Base-by-base conservation (phyloP, 2,329 filamentous ascomycete genomes). In the Alternaria hordeiaustralica region DNA sequence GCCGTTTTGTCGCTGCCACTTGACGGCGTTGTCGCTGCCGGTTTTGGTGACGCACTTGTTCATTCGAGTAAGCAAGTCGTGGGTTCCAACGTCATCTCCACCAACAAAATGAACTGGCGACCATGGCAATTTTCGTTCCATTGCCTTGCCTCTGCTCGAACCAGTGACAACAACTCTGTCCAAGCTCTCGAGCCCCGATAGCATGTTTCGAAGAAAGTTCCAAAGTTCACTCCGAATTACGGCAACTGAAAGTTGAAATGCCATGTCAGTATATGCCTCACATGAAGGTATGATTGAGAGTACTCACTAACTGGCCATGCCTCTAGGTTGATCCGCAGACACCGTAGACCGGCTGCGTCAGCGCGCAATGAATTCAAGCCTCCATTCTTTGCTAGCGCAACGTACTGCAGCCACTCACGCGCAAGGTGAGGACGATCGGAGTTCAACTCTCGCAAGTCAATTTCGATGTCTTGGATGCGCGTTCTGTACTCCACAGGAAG, bases 51-150 rank as follows among this genome's bases (percentile, higher is more conserved):
- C 67, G 5, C 61, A 66, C 72, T 72, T 55, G 50, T 58, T 77
- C 77, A 81, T 79, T 6, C 67, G 68, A 15, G 73, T 63, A 21
- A 80, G 66, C 30, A 81, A 60, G 53, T 79, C 76, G 18, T 78
- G 69, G 6, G 69, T 58, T n/a, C 75, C 74, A 33, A 79, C 76
- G 44, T 79, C 72, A 30, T 79, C 77, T 18, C 75, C 72, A 7
- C 79, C 79, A 18, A 80, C 75, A 56, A 75, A 81, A 58, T 79
- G 77, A 3, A 77, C 71, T 2, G 77, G 73, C 9, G 78, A 79
- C 75, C 78, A 81, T 10, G 75, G 76, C 53, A 73, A 64, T 60
- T 71, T 71, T 59, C 60, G 73, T 7, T 69, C 72, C 76, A 76
- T 80, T 33, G 66, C 68, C 10, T 55, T 61, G 2, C 77, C 78